Percentiles rank a stretch among this genome's conserved stretches.
These are phyloP conservation scores for Coemansia sp. DNA, from an alignment of 192 early-diverging fungal genomes.

Conservation along the genomic window DNA sequence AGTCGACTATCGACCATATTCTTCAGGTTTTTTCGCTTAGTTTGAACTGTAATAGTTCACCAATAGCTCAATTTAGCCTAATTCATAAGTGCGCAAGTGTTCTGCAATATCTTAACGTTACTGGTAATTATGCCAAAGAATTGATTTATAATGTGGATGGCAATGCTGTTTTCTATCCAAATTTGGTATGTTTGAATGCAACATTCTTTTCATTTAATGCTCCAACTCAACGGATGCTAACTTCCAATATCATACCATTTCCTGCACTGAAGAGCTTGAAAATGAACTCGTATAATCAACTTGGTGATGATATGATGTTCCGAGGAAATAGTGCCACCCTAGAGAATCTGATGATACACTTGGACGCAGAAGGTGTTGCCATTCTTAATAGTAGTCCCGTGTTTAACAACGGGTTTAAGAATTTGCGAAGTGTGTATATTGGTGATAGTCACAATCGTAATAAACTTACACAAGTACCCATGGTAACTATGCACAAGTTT, in stretches of 20 bases:
- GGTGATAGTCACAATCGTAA: background rate
- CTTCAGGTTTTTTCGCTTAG: background rate
- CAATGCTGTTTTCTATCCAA: background rate
- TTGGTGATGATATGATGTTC: conserved; percentile 5
- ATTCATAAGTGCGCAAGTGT: background rate
- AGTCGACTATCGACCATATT: background rate
- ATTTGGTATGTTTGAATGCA: background rate
- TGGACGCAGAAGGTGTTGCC: background rate
- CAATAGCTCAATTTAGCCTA: background rate
- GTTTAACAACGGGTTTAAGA: background rate
- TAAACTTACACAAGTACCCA: background rate
- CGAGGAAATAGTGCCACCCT: conserved; percentile 3
- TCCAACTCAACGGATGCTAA: background rate
- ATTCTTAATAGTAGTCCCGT: background rate
- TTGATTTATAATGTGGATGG: background rate
- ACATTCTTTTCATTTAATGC: background rate
- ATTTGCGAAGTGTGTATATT: background rate
- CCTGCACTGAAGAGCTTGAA: background rate
- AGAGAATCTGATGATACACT: background rate
- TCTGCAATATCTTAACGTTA: background rate
- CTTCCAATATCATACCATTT: background rate
- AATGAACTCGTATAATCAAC: background rate
- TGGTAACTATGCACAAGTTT: background rate
- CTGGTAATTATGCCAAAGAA: background rate
- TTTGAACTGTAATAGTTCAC: background rate